Percentiles rank a stretch among this genome's conserved stretches.
These are phyloP conservation scores for Tolypocladium sp. DNA, from an alignment of 2,329 filamentous ascomycete genomes.

Conservation along the genomic window DNA sequence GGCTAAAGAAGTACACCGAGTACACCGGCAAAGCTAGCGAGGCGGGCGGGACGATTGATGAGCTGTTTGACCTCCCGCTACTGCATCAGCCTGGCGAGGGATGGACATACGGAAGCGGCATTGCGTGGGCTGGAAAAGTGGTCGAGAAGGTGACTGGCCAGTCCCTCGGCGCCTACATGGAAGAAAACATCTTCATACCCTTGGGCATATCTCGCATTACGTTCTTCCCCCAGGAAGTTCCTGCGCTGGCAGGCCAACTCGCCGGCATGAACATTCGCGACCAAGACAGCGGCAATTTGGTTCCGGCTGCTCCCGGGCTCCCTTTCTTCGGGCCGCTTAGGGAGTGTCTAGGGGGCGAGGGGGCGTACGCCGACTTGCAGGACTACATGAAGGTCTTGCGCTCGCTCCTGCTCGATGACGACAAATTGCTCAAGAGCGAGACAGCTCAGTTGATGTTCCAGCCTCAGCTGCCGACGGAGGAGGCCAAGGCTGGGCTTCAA, in stretches of 20 bases:
- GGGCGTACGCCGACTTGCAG: background rate
- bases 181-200: background rate
- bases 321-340: background rate
- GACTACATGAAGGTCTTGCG: background rate
- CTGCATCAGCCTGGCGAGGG: background rate
- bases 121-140: background rate
- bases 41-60: background rate
- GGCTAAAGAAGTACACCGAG: background rate
- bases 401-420: background rate
- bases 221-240: background rate
- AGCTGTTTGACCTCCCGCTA: background rate
- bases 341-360: background rate
- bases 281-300: background rate
- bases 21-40: background rate
- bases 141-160: background rate
- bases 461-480: background rate
- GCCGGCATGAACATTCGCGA: background rate
- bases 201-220: background rate
- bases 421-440: background rate
- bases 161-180: background rate
- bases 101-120: background rate
- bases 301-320: background rate
- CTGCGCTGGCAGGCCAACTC: background rate
- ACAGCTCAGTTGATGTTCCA: background rate
- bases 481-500: background rate